Percentiles rank a stretch among this genome's conserved stretches.
phyloP scores from a whole-genome alignment of 306 rosid species.

The Begonia loranthoides region DNA sequence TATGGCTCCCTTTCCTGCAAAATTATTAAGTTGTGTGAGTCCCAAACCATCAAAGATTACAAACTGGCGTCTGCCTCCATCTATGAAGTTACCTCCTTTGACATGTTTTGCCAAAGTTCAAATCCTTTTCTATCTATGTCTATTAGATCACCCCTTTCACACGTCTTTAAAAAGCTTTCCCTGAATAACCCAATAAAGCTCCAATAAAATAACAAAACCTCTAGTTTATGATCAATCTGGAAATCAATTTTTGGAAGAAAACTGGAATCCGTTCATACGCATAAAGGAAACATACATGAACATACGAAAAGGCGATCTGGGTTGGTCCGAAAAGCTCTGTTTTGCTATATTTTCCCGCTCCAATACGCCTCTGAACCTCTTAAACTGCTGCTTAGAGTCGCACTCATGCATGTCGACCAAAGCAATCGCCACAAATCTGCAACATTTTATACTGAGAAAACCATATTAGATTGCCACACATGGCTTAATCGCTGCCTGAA shows the following conservation, averaged over 20 bases:
- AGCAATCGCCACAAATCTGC: slow-evolving; percentile 28
- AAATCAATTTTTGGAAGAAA: too few relatives aligned
- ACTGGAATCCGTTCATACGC: not conserved
- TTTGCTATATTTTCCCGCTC: not conserved
- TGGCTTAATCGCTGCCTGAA: not conserved
- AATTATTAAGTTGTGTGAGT: not conserved
- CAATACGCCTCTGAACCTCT: slow-evolving; percentile 28
- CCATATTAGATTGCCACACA: not conserved
- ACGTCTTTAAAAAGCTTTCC: slow-evolving; percentile 24
- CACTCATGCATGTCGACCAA: slow-evolving; percentile 47
- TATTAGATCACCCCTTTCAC: slow-evolving; percentile 6
- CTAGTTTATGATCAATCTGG: too few relatives aligned
- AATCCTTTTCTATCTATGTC: slow-evolving; percentile 34
- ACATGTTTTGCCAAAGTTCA: slow-evolving; percentile 42
- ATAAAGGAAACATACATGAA: slow-evolving; percentile 31
- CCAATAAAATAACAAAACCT: too few relatives aligned
- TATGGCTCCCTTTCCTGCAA: slow-evolving; percentile 38
- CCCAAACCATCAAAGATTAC: not conserved
- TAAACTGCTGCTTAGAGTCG: slow-evolving; percentile 16
- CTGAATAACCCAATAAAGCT: slow-evolving; percentile 17
- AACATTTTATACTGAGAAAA: slow-evolving; percentile 28
- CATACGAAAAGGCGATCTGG: slow-evolving; percentile 31
- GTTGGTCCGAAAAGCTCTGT: slow-evolving; percentile 14
- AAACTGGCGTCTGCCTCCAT: not conserved
- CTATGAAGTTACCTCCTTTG: slow-evolving; percentile 20